Percentiles rank a stretch among this genome's conserved stretches.
Evolutionary conservation across 495 filamentous ascomycete species (phyloP).

Genomic region (Daldinia loculata): DNA sequence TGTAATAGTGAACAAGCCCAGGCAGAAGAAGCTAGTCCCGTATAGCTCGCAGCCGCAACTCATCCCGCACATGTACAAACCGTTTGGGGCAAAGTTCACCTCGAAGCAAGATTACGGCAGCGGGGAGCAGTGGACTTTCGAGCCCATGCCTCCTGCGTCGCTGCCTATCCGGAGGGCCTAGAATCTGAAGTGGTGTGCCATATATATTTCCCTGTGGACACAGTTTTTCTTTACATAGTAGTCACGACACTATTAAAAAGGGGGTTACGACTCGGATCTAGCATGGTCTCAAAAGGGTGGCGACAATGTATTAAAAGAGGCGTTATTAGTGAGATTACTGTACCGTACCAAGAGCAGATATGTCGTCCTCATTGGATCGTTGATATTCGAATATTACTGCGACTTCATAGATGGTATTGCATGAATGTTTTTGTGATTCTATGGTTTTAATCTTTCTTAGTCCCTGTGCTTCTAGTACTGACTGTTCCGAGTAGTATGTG

Average conservation of each 20-base stretch:
- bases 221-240: conserved; percentile 7
- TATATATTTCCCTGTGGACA: background rate
- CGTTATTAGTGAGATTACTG: conserved; percentile 9
- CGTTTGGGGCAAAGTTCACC: conserved; percentile 41
- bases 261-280: background rate
- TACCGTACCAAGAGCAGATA: background rate
- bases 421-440: no score
- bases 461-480: no score
- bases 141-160: conserved; percentile 34
- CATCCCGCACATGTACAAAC: conserved; percentile 42
- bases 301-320: conserved; percentile 17
- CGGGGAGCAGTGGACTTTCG: conserved; percentile 32
- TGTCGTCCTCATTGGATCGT: background rate
- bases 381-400: conserved; percentile 2
- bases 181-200: conserved; percentile 1
- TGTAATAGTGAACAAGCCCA: conserved; percentile 21
- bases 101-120: conserved; percentile 3
- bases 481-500: no score
- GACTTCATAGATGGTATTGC: background rate
- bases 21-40: conserved; percentile 35
- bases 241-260: conserved; percentile 6
- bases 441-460: no score
- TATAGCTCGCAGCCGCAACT: conserved; percentile 44
- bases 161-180: background rate
- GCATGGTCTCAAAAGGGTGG: background rate